Conservation (phyloP, 441 rosid species). For the Populus hybrid region DNA sequence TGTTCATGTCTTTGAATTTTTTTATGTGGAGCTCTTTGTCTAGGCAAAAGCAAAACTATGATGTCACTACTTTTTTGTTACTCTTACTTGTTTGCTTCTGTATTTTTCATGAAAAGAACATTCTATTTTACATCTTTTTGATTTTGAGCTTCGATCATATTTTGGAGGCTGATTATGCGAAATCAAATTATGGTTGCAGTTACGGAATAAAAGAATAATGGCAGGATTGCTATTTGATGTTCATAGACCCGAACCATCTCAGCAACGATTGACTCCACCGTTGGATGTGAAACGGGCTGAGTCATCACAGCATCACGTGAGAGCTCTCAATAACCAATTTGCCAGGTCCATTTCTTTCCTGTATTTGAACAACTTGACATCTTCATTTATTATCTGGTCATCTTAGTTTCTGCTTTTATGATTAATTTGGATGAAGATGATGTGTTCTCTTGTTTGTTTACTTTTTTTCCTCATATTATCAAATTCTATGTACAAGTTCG, state of each 20-base stretch:
- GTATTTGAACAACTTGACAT: neutral
- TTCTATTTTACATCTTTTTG: neutral
- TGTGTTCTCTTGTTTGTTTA: neutral
- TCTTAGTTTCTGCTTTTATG: neutral
- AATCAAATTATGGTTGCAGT: slow-evolving; percentile 39
- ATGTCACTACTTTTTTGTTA: neutral
- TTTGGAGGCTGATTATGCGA: slow-evolving; percentile 15
- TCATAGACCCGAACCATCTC: slow-evolving; percentile 54
- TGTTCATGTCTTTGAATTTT: neutral
- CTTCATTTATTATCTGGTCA: neutral
- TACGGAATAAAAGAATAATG: slow-evolving; percentile 57
- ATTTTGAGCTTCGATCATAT: neutral
- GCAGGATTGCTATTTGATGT: slow-evolving; percentile 53
- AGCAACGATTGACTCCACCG: slow-evolving; percentile 28
- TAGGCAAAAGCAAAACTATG: neutral
- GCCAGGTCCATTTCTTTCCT: slow-evolving; percentile 57
- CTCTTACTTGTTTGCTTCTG: neutral
- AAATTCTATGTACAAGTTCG: neutral
- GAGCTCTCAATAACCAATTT: slow-evolving; percentile 91
- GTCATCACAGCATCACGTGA: slow-evolving; percentile 79
- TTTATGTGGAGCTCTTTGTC: neutral
- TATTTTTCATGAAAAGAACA: neutral
- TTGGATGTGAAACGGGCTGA: slow-evolving; percentile 67
- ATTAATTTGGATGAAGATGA: neutral
- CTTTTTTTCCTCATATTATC: neutral